phyloP scores from a whole-genome alignment of 2,329 filamentous ascomycete genomes.

The Claviceps humidiphila region DNA sequence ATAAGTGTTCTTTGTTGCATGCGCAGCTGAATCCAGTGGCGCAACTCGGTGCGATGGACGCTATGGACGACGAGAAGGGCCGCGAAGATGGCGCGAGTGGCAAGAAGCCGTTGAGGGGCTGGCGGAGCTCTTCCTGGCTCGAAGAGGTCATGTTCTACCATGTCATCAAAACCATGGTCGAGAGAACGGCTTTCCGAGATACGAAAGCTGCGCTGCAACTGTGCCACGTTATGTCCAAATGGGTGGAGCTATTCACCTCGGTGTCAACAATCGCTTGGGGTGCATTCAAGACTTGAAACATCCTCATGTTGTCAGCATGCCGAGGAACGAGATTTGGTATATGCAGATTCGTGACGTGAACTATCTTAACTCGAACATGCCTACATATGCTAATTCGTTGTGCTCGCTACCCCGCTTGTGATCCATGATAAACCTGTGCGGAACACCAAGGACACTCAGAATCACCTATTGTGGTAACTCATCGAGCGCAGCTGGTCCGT shows the following conservation, averaged over 20 bases:
- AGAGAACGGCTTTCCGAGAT: constrained; percentile 34
- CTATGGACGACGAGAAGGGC: constrained; percentile 1
- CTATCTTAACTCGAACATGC: not conserved
- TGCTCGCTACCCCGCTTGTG: no score
- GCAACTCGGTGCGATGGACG: constrained; percentile 3
- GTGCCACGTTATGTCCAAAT: constrained; percentile 36
- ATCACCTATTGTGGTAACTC: no score
- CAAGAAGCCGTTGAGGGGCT: constrained; percentile 22
- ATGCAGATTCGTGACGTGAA: no score
- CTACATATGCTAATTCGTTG: not conserved
- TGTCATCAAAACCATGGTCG: constrained; percentile 72
- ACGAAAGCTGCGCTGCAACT: constrained; percentile 36
- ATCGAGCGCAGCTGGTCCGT: no score
- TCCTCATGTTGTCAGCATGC: not conserved
- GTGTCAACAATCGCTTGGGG: constrained; percentile 23
- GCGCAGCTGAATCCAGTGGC: constrained; percentile 6
- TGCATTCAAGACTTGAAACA: not conserved
- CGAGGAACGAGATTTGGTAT: not conserved
- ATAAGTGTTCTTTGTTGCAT: constrained; percentile 43
- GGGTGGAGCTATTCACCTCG: constrained; percentile 45
- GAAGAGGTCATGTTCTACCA: constrained; percentile 93
- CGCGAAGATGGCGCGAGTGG: constrained; percentile 6
- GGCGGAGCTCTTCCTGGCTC: constrained; percentile 44
- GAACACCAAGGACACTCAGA: no score
- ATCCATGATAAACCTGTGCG: no score